Percentiles rank a stretch among this genome's conserved stretches.
phyloP scores from a whole-genome alignment of 169 alveolate species.

The Plasmodium vivax region DNA sequence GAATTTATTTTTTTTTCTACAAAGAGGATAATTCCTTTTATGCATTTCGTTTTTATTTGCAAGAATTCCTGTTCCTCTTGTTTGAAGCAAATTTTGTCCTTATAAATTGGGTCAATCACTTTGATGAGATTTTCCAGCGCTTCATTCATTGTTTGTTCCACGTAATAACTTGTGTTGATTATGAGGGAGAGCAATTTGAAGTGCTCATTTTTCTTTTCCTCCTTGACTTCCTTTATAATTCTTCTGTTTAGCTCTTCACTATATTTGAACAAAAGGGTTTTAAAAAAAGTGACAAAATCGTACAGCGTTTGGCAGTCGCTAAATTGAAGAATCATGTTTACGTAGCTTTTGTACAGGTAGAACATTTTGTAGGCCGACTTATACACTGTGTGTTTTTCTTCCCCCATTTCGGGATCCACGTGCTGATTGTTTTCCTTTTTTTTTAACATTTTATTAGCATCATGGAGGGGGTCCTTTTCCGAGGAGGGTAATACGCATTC shows the following conservation, averaged over 20 bases:
- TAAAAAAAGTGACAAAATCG: slow-evolving; percentile 67
- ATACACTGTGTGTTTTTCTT: slow-evolving; percentile 30
- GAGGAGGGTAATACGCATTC: background rate
- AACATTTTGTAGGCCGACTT: slow-evolving; percentile 68
- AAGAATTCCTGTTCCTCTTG: slow-evolving; percentile 47
- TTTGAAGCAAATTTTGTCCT: slow-evolving; percentile 29
- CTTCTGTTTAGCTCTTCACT: slow-evolving; percentile 54
- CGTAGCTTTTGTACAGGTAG: slow-evolving; percentile 59
- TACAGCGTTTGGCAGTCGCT: slow-evolving; percentile 60
- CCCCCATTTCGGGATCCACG: background rate
- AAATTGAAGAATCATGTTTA: slow-evolving; percentile 48
- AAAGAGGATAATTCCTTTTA: slow-evolving; percentile 35
- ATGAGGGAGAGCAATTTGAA: slow-evolving; percentile 21
- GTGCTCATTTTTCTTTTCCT: slow-evolving; percentile 13
- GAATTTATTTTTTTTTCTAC: slow-evolving; percentile 27
- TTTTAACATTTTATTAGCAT: slow-evolving; percentile 12
- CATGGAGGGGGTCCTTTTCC: background rate
- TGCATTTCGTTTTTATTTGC: slow-evolving; percentile 64
- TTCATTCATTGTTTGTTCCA: slow-evolving; percentile 35
- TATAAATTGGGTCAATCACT: slow-evolving; percentile 20
- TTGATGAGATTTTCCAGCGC: slow-evolving; percentile 41
- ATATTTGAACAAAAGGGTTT: slow-evolving; percentile 45
- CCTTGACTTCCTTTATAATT: slow-evolving; percentile 6
- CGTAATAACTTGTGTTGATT: slow-evolving; percentile 61
- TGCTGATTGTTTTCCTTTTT: background rate